Percentiles rank a stretch among this genome's conserved stretches.
These are phyloP conservation scores for Chytridium lagenaria DNA, from an alignment of 371 early-diverging fungal species.

Conservation along the genomic window DNA sequence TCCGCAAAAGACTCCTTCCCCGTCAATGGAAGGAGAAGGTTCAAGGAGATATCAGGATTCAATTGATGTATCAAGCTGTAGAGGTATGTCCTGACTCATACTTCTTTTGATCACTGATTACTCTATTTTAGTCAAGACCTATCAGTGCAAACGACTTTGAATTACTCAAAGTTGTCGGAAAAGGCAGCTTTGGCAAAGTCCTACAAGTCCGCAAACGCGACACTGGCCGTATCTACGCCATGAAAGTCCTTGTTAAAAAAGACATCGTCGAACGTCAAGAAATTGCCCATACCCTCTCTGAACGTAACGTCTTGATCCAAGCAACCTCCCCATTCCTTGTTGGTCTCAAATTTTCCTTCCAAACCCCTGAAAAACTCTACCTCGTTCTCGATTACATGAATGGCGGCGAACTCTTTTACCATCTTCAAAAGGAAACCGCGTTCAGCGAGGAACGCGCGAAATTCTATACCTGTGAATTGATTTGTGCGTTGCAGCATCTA, in stretches of 20 bases:
- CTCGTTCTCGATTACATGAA: conserved; percentile 88
- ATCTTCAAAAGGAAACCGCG: conserved; percentile 56
- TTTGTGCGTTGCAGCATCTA: conserved; percentile 64
- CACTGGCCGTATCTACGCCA: conserved; percentile 75
- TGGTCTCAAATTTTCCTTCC: conserved; percentile 80
- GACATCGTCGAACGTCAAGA: conserved; percentile 73
- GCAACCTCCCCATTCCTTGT: conserved; percentile 87
- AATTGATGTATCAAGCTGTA: conserved; percentile 60
- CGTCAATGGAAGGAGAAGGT: conserved; percentile 61
- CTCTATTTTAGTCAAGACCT: conserved; percentile 41
- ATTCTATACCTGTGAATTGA: conserved; percentile 66
- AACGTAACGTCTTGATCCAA: conserved; percentile 81
- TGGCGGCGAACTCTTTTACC: conserved; percentile 60
- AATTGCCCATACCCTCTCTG: conserved; percentile 75
- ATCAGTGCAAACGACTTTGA: conserved; percentile 72
- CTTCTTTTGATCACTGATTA: not conserved
- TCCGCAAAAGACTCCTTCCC: conserved; percentile 38
- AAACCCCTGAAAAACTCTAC: conserved; percentile 80
- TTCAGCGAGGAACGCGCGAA: conserved; percentile 68
- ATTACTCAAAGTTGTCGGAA: conserved; percentile 76
- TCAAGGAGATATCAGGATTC: conserved; percentile 71
- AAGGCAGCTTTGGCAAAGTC: conserved; percentile 85
- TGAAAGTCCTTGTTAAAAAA: conserved; percentile 80
- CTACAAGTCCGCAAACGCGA: conserved; percentile 78
- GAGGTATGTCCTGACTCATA: conserved; percentile 35